Evolutionary conservation across 2,329 filamentous ascomycete genomes (phyloP).

Genomic region (Neonectria ditissima): DNA sequence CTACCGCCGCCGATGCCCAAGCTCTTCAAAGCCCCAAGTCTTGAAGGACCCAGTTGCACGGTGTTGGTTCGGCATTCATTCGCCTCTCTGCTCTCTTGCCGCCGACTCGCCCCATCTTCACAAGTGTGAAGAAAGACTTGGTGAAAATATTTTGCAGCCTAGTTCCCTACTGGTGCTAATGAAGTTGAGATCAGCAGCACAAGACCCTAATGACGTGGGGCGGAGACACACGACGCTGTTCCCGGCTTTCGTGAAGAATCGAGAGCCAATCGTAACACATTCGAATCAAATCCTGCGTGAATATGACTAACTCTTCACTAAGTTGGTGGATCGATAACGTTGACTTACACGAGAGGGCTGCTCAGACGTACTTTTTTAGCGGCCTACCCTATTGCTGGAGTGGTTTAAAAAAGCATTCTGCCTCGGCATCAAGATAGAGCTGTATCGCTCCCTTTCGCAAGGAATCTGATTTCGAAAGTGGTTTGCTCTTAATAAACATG

Average conservation of each 20-base stretch:
- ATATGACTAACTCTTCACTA: not conserved
- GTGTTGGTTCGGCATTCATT: conserved; percentile 17
- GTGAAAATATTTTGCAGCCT: not conserved
- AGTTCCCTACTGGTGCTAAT: not conserved
- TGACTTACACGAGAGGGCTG: not conserved
- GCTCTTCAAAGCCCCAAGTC: not conserved
- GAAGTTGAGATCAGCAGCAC: conserved; percentile 9
- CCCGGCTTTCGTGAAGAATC: not conserved
- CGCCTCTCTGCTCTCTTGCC: not conserved
- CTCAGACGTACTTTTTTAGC: not conserved
- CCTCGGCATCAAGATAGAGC: not conserved
- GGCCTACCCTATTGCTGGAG: not conserved
- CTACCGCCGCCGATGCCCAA: conserved; percentile 7
- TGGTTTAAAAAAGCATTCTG: not conserved
- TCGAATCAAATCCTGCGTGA: not conserved
- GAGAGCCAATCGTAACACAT: not conserved
- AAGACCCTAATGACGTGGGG: conserved; percentile 3
- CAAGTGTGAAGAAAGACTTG: not conserved
- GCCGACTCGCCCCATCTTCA: not conserved
- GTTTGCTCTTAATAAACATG: not conserved
- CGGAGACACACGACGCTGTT: conserved; percentile 2
- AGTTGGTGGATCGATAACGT: not conserved
- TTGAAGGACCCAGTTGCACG: not conserved
- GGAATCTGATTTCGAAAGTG: not conserved
- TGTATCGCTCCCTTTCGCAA: not conserved